phyloP scores from a whole-genome alignment of 169 alveolate genomes.

The Eimeria praecox region DNA sequence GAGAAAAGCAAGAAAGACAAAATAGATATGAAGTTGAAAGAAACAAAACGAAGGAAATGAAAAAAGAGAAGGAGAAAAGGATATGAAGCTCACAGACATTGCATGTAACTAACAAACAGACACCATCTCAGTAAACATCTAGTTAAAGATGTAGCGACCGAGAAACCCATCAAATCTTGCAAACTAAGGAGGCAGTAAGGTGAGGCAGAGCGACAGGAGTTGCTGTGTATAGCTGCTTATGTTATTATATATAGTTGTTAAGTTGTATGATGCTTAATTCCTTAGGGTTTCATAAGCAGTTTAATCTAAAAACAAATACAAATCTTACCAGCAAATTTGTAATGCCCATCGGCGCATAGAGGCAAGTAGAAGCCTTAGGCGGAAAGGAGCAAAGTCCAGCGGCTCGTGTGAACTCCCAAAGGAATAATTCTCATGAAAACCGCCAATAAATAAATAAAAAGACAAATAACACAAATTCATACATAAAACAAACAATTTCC shows the following conservation, averaged over 20 bases:
- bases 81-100: background rate
- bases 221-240: background rate
- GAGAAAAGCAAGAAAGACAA: background rate
- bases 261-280: background rate
- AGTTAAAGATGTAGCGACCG: background rate
- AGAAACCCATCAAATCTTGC: background rate
- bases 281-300: background rate
- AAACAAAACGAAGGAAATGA: background rate
- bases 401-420: background rate
- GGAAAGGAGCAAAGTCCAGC: background rate
- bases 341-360: slow-evolving; percentile 75
- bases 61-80: background rate
- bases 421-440: background rate
- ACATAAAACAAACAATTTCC: background rate
- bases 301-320: background rate
- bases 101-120: background rate
- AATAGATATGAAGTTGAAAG: background rate
- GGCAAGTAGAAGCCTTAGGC: background rate
- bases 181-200: background rate
- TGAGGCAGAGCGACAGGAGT: background rate
- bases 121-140: background rate
- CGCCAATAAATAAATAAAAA: background rate
- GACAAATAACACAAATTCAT: background rate
- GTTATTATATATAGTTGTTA: background rate
- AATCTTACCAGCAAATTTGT: slow-evolving; percentile 69